Conservation (phyloP, 2,329 filamentous ascomycete genomes). For the Cryphonectria naterciae region DNA sequence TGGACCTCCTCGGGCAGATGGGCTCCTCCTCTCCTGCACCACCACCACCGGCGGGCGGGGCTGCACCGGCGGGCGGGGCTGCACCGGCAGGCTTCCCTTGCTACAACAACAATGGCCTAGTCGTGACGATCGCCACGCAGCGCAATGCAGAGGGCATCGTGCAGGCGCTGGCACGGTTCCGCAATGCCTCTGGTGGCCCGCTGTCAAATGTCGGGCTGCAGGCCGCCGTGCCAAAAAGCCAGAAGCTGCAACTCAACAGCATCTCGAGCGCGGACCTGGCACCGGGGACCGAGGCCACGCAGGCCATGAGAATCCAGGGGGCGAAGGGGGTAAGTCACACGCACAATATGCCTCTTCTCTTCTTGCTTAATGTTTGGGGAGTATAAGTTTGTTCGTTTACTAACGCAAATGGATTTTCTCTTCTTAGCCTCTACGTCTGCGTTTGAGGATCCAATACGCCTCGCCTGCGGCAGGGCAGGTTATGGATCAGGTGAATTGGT, state of each 20-base stretch:
- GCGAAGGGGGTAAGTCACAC: conserved; percentile 80
- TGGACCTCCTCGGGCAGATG: conserved; percentile 51
- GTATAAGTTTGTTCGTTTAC: neutral
- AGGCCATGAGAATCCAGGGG: conserved; percentile 85
- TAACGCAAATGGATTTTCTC: conserved; percentile 2
- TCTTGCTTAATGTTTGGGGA: neutral
- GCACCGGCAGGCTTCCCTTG: conserved; percentile 65
- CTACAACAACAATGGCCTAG: conserved; percentile 85
- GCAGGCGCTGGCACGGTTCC: conserved; percentile 83
- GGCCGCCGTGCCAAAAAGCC: conserved; percentile 93
- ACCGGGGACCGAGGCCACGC: conserved; percentile 80
- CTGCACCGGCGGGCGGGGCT: conserved; percentile 40
- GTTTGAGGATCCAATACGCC: conserved; percentile 81
- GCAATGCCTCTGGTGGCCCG: conserved; percentile 68
- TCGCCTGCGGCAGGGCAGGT: conserved; percentile 72
- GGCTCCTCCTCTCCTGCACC: conserved; percentile 53
- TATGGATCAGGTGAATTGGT: conserved; percentile 96
- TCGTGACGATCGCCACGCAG: conserved; percentile 81
- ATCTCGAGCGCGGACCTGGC: conserved; percentile 81
- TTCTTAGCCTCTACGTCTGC: conserved; percentile 75
- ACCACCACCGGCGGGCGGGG: conserved; percentile 36
- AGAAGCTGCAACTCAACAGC: conserved; percentile 88
- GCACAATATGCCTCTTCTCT: conserved; percentile 8
- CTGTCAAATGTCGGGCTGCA: conserved; percentile 83
- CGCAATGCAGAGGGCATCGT: conserved; percentile 78